phyloP scores from a whole-genome alignment of 257 asterid species.

The Penstemon davidsonii region DNA sequence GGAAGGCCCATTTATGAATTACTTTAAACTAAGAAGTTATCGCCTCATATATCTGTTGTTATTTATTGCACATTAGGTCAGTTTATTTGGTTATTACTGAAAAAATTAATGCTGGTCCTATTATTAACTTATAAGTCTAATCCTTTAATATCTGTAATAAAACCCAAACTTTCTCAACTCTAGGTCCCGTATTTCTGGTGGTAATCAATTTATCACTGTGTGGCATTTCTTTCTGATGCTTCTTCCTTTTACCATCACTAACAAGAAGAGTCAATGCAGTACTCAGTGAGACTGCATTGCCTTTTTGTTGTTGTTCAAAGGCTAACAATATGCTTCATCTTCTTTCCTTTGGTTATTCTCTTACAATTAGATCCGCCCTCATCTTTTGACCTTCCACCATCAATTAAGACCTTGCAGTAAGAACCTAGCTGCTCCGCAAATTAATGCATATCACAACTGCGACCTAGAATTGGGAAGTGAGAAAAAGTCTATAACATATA shows the following conservation, averaged over 20 bases:
- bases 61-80: not conserved
- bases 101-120: not conserved
- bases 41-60: not conserved
- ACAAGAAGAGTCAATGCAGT: not conserved
- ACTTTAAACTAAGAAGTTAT: not conserved
- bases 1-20: conserved; percentile 2
- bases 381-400: conserved; percentile 6
- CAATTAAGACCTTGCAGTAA: not conserved
- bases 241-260: not conserved
- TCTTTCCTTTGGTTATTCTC: not conserved
- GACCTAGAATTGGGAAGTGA: not conserved
- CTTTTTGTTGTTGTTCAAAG: not conserved
- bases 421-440: conserved; percentile 2
- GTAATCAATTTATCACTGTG: conserved; percentile 1
- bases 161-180: not conserved
- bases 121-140: conserved; percentile 4
- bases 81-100: too few relatives aligned
- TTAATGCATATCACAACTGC: not conserved
- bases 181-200: conserved; percentile 2
- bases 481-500: not conserved
- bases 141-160: not conserved
- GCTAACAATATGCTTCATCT: not conserved
- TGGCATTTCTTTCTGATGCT: conserved; percentile 16
- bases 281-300: not conserved
- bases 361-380: not conserved